These are phyloP conservation scores for Tetragonia tetragonoides DNA, from an alignment of 148 eudicot species.

Conservation along the genomic window DNA sequence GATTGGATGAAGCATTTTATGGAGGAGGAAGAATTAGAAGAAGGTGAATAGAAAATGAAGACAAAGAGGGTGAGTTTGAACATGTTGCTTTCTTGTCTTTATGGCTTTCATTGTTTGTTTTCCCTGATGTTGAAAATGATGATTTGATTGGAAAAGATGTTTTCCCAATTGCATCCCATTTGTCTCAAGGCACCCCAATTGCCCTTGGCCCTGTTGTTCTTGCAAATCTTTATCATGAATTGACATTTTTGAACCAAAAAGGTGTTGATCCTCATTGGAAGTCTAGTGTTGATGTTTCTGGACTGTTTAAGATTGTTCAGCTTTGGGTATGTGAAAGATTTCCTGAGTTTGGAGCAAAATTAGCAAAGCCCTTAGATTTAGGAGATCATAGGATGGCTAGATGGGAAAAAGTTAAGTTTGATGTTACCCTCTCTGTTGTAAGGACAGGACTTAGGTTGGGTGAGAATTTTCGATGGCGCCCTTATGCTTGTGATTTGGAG, in stretches of 20 bases:
- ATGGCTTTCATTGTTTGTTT: slow-evolving; percentile 46
- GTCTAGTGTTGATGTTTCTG: slow-evolving; percentile 22
- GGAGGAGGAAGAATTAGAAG: slow-evolving; percentile 25
- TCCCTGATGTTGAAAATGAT: slow-evolving; percentile 11
- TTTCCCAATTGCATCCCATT: slow-evolving; percentile 31
- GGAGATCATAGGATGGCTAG: slow-evolving; percentile 42
- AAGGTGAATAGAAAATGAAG: slow-evolving; percentile 30
- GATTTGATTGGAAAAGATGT: slow-evolving; percentile 22
- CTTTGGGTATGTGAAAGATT: slow-evolving; percentile 46
- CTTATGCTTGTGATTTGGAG: slow-evolving; percentile 33
- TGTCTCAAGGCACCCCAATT: slow-evolving; percentile 28
- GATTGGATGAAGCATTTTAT: slow-evolving; percentile 39
- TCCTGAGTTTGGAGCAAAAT: slow-evolving; percentile 29
- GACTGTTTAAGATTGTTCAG: slow-evolving; percentile 37
- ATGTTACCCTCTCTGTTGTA: slow-evolving; percentile 11
- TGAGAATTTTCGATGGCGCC: slow-evolving; percentile 36
- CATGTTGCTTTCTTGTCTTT: slow-evolving; percentile 41
- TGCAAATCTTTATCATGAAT: slow-evolving; percentile 29
- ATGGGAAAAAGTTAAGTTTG: slow-evolving; percentile 33
- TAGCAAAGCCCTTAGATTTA: slow-evolving; percentile 22
- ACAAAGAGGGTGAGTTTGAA: slow-evolving; percentile 30
- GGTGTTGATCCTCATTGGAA: slow-evolving; percentile 1
- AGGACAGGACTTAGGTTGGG: slow-evolving; percentile 22
- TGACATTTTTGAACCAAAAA: slow-evolving; percentile 27
- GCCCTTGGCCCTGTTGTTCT: slow-evolving; percentile 39